Evolutionary conservation across 228 moss, liverwort and hornwort species (phyloP).

Genomic region (Sphagnum fallax): DNA sequence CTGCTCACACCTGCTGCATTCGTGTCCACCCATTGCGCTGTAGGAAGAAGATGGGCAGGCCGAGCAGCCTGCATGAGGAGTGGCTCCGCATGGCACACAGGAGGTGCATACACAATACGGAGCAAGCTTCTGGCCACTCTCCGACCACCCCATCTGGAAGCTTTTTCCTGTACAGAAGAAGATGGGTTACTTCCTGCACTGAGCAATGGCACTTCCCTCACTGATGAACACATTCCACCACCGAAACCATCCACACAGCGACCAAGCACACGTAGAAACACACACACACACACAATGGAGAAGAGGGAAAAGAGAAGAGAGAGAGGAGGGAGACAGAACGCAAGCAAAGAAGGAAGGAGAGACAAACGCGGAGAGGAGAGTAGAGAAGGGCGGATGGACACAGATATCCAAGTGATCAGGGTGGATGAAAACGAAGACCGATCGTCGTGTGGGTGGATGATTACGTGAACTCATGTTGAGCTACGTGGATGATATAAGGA

Average conservation of each 20-base stretch:
- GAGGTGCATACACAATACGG: neutral
- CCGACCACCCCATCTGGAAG: conserved; percentile 4
- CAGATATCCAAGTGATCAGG: neutral
- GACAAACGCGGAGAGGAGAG: neutral
- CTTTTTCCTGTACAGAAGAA: neutral
- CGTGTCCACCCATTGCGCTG: too few species aligned
- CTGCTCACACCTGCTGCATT: too few species aligned
- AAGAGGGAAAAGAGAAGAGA: neutral
- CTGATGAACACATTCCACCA: neutral
- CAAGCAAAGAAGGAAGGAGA: neutral
- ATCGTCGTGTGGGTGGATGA: too few species aligned
- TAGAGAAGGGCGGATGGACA: neutral
- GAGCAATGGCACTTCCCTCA: conserved; percentile 7
- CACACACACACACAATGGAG: too few species aligned
- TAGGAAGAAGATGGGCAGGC: too few species aligned
- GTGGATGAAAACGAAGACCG: neutral
- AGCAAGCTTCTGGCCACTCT: neutral
- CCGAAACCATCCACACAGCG: neutral
- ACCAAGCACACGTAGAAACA: neutral
- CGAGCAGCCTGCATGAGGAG: too few species aligned
- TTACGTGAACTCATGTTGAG: too few species aligned
- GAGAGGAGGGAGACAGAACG: neutral
- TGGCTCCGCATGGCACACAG: too few species aligned
- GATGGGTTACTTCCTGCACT: neutral
- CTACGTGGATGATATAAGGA: too few species aligned